Conservation (phyloP, 805 yeast genomes). For the Wickerhamiella hasegawae region DNA sequence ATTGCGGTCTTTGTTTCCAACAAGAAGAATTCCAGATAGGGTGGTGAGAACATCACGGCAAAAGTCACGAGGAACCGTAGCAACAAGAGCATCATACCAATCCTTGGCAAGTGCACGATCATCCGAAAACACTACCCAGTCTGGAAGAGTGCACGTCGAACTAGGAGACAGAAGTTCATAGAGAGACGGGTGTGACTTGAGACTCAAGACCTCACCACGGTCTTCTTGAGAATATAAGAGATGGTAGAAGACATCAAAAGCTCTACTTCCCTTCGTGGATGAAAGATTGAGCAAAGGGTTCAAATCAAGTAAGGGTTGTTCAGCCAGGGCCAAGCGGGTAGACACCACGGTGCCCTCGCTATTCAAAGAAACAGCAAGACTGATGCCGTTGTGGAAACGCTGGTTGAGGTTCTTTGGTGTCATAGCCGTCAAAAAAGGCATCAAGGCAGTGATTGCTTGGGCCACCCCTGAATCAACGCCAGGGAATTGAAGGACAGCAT, state of each 20-base stretch:
- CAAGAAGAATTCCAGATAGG: constrained; percentile 24
- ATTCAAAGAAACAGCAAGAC: constrained; percentile 19
- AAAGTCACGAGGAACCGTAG: constrained; percentile 22
- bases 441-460: constrained; percentile 22
- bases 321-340: constrained; percentile 17
- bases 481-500: constrained; percentile 22
- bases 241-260: constrained; percentile 25
- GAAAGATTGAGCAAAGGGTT: constrained; percentile 20
- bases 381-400: constrained; percentile 22
- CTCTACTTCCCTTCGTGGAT: constrained; percentile 14
- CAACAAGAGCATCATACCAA: constrained; percentile 24
- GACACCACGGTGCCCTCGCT: constrained; percentile 19
- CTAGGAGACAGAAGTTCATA: constrained; percentile 19
- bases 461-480: constrained; percentile 21
- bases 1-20: constrained; percentile 20
- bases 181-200: constrained; percentile 17
- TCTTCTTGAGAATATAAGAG: constrained; percentile 20
- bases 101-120: constrained; percentile 26
- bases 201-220: constrained; percentile 16
- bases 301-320: constrained; percentile 18
- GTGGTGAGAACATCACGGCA: constrained; percentile 21
- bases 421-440: constrained; percentile 25
- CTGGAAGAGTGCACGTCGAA: constrained; percentile 19
- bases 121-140: constrained; percentile 23
- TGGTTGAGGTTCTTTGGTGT: constrained; percentile 22